A percentile compares a stretch with the other conserved stretches of the same genome.
phyloP scores from a whole-genome alignment of 495 filamentous ascomycete genomes.

The Penicillium egyptiacum region DNA sequence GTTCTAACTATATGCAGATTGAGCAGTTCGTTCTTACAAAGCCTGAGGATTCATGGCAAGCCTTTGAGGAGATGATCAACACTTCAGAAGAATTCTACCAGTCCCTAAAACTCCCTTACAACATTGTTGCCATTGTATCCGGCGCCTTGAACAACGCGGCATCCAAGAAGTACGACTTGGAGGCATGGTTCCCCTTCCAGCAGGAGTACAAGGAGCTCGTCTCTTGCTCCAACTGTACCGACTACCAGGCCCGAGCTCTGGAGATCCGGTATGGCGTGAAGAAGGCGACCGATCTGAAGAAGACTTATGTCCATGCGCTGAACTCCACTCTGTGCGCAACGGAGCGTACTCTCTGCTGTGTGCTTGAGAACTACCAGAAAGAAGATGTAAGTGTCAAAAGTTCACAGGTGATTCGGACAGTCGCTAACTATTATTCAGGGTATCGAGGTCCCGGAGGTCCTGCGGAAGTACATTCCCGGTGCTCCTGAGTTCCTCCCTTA shows the following conservation, averaged over 20 bases:
- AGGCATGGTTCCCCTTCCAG: constrained; percentile 97
- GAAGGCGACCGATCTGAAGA: constrained; percentile 74
- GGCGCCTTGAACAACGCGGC: constrained; percentile 94
- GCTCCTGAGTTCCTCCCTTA: constrained; percentile 84
- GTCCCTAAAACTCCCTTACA: constrained; percentile 84
- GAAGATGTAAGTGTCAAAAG: constrained; percentile 60
- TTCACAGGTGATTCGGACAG: neutral
- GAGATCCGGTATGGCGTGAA: constrained; percentile 84
- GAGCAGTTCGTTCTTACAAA: constrained; percentile 95
- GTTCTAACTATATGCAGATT: constrained; percentile 46
- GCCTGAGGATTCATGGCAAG: constrained; percentile 92
- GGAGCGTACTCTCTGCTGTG: constrained; percentile 88
- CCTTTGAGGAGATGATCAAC: constrained; percentile 88
- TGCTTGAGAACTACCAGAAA: constrained; percentile 95
- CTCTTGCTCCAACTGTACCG: constrained; percentile 93
- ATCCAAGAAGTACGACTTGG: constrained; percentile 91
- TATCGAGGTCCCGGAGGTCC: constrained; percentile 78
- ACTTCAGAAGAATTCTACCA: constrained; percentile 93
- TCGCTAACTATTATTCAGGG: constrained; percentile 51
- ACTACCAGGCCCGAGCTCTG: constrained; percentile 87
- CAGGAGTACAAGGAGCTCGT: constrained; percentile 97
- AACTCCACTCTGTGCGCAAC: constrained; percentile 93
- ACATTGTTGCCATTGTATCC: constrained; percentile 88
- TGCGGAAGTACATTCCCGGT: constrained; percentile 91
- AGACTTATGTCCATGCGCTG: constrained; percentile 91